Evolutionary conservation across 1,139 yeast genomes (phyloP), one percentile per base, ranked within the genome.

Genomic region (Blastobotrys capitulatus): DNA sequence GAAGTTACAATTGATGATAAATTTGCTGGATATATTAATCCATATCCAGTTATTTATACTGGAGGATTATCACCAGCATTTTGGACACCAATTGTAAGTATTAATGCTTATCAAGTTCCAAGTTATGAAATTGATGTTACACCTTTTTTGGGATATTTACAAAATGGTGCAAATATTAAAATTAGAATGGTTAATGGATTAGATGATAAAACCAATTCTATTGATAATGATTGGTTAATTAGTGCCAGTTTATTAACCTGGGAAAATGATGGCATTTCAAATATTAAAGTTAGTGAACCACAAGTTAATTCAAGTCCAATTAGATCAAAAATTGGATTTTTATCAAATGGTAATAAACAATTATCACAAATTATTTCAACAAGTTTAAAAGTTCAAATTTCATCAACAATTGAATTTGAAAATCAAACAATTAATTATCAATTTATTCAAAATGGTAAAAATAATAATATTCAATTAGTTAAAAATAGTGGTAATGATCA

Each of bases 11-110:
- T 71, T 19, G 61, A 63, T 40, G 68, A 56, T 38, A 48, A 56
- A 15, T 57, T 64, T 19, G 72, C 71, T 0, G 74, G 70, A 1
- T 54, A 61, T 25, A 66, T 61, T 56, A 63, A 65, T 37, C 75
- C 75, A 3, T 68, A 58, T 53, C 73, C 72, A 1, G 77, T 80
- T 4, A 74, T 86, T 26, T 86, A 75, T 66, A 80, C 94, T 1
- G 95, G 95, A 12, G 95, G 95, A 1, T 68, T 83, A 34, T 78
- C 88, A 1, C 95, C 95, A 3, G 74, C 83, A 2, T 68, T 86
- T 46, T 87, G 96, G 96, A 72, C 76, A 39, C 86, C 95, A 3
- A 79, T 85, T 51, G 95, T 87, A 13, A 80, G 86, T 2, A 74
- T 76, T 26, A 76, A 80, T 53, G 84, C 95, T 0, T 86, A 82